Percentiles rank a stretch among this genome's conserved stretches.
Evolutionary conservation across 106 monocot genomes (phyloP).

Genomic region (Platanthera guangdongensis): DNA sequence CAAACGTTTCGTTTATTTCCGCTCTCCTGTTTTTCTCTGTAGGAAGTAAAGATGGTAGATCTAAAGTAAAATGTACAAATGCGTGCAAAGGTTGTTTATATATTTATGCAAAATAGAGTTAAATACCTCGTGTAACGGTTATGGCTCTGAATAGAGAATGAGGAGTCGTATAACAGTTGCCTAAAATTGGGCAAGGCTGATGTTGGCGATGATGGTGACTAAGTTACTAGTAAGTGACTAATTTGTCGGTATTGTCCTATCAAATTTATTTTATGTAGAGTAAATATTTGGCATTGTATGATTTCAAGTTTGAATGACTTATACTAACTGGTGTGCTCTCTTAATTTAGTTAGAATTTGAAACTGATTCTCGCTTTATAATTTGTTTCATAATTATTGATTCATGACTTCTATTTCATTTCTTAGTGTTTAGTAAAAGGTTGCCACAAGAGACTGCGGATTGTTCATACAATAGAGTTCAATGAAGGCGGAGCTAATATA

Average conservation of each 20-base stretch:
- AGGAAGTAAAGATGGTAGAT: not conserved
- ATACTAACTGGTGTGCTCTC: not conserved
- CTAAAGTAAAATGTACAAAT: no score
- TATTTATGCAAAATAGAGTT: not conserved
- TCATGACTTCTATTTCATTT: slow-evolving; percentile 6
- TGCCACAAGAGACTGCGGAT: slow-evolving; percentile 91
- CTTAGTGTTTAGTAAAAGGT: slow-evolving; percentile 93
- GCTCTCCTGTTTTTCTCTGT: not conserved
- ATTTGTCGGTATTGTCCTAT: not conserved
- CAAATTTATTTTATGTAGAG: not conserved
- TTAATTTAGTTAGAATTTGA: not conserved
- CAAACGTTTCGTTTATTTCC: no score
- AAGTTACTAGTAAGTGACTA: no score
- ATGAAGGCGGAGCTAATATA: slow-evolving; percentile 71
- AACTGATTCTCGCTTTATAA: not conserved
- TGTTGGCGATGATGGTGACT: not conserved
- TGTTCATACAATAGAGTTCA: slow-evolving; percentile 88
- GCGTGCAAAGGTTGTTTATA: no score
- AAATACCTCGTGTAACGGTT: not conserved
- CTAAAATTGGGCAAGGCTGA: not conserved
- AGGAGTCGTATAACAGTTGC: not conserved
- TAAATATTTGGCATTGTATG: not conserved
- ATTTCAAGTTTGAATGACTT: not conserved
- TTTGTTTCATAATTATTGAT: not conserved
- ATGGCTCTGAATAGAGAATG: not conserved